Evolutionary conservation across 2,329 filamentous ascomycete genomes (phyloP).

Genomic region (Colletotrichum brevisporum): DNA sequence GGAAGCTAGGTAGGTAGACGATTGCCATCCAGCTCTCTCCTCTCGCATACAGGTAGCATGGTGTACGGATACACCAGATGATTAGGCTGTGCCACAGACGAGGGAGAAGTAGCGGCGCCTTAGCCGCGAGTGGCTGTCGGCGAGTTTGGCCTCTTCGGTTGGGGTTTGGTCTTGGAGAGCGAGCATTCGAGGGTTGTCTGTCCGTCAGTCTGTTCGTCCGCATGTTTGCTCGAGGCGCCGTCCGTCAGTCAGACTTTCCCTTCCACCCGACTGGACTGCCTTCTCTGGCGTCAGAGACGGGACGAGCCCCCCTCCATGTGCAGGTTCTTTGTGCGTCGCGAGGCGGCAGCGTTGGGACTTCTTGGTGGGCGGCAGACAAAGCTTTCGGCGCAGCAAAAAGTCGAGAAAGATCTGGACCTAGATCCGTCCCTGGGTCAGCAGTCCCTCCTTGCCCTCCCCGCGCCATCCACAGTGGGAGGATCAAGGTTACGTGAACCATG

Average conservation of each 20-base stretch:
- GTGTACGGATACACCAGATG: background rate
- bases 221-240: constrained; percentile 8
- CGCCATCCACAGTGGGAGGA: constrained; percentile 25
- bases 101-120: background rate
- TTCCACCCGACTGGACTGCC: constrained; percentile 6
- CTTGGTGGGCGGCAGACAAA: constrained; percentile 4
- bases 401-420: constrained; percentile 24
- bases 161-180: background rate
- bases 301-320: constrained; percentile 34
- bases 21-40: background rate
- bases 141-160: background rate
- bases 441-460: constrained; percentile 24
- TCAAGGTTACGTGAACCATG: constrained; percentile 21
- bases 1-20: background rate
- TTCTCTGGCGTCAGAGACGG: constrained; percentile 20
- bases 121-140: constrained; percentile 3
- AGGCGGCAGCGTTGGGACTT: constrained; percentile 12
- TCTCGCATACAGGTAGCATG: background rate
- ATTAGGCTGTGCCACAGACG: background rate
- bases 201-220: constrained; percentile 1
- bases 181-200: background rate
- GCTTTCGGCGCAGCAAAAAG: background rate
- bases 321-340: constrained; percentile 34
- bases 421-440: constrained; percentile 3
- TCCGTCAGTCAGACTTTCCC: constrained; percentile 17